Evolutionary conservation across 2,329 filamentous ascomycete genomes (phyloP).

Genomic region (Xylaria sp.): DNA sequence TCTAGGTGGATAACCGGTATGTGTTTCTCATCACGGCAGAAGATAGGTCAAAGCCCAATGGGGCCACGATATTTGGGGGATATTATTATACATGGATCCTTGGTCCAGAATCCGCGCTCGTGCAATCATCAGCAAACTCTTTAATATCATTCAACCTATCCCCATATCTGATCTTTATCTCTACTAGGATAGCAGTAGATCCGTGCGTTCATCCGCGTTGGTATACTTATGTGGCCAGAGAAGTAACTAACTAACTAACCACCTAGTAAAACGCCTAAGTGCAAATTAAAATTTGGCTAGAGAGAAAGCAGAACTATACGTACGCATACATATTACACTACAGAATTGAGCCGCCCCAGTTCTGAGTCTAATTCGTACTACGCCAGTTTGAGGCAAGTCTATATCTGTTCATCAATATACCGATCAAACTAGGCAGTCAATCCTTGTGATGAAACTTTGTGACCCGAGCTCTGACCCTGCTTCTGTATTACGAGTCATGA

Average conservation of each 20-base stretch:
- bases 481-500: slow-evolving; percentile 26
- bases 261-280: not conserved
- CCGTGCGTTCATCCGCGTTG: slow-evolving; percentile 24
- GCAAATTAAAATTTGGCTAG: not conserved
- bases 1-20: slow-evolving; percentile 29
- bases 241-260: slow-evolving; percentile 7
- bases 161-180: slow-evolving; percentile 21
- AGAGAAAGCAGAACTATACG: slow-evolving; percentile 1
- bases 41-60: slow-evolving; percentile 35
- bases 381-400: slow-evolving; percentile 10
- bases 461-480: slow-evolving; percentile 19
- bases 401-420: slow-evolving; percentile 22
- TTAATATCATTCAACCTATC: slow-evolving; percentile 19
- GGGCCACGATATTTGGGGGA: slow-evolving; percentile 19
- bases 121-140: slow-evolving; percentile 25
- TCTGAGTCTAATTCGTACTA: slow-evolving; percentile 3
- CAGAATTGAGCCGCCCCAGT: not conserved
- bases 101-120: slow-evolving; percentile 15
- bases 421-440: slow-evolving; percentile 5
- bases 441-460: slow-evolving; percentile 27
- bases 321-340: not conserved
- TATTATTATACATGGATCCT: slow-evolving; percentile 24
- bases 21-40: slow-evolving; percentile 28
- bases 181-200: slow-evolving; percentile 18
- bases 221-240: not conserved